These are phyloP conservation scores for Coemansia sp. DNA, from an alignment of 192 early-diverging fungal genomes.

Conservation along the genomic window DNA sequence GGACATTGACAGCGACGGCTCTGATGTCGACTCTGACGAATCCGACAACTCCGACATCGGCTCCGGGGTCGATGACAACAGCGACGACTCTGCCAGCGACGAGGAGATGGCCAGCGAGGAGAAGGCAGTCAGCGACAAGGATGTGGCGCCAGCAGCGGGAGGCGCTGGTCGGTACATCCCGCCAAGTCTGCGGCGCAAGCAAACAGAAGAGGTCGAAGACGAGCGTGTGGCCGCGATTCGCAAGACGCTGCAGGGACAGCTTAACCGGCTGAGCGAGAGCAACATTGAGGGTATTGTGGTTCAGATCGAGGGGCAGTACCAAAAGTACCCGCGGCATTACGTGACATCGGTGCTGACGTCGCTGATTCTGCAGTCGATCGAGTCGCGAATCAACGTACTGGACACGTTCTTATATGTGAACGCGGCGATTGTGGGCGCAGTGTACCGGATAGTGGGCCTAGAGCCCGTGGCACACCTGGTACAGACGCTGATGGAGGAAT, in stretches of 20 bases:
- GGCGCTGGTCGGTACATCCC: constrained; percentile 75
- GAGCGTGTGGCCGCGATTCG: constrained; percentile 68
- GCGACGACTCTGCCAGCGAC: neutral
- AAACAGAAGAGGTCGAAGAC: constrained; percentile 60
- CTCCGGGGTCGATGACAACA: no score
- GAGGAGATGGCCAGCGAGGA: constrained; percentile 2
- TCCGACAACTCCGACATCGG: no score
- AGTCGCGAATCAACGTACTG: constrained; percentile 78
- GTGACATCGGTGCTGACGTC: constrained; percentile 82
- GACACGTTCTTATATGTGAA: constrained; percentile 90
- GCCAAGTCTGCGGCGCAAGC: constrained; percentile 71
- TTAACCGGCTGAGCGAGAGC: constrained; percentile 84
- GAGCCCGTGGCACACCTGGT: constrained; percentile 82
- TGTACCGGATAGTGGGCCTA: constrained; percentile 77
- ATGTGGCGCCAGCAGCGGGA: neutral
- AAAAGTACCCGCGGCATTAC: constrained; percentile 58
- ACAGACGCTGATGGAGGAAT: constrained; percentile 68
- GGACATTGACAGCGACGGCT: constrained; percentile 8
- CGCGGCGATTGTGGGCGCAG: constrained; percentile 76
- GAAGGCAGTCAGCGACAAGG: constrained; percentile 3
- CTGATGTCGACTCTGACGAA: neutral
- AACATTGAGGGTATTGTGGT: constrained; percentile 86
- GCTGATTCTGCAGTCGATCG: constrained; percentile 70
- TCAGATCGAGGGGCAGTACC: constrained; percentile 74
- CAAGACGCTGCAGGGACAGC: constrained; percentile 76